Evolutionary conservation across 2,329 filamentous ascomycete genomes (phyloP), one percentile per base, ranked within the genome.

Genomic region (Aspergillus texensis): DNA sequence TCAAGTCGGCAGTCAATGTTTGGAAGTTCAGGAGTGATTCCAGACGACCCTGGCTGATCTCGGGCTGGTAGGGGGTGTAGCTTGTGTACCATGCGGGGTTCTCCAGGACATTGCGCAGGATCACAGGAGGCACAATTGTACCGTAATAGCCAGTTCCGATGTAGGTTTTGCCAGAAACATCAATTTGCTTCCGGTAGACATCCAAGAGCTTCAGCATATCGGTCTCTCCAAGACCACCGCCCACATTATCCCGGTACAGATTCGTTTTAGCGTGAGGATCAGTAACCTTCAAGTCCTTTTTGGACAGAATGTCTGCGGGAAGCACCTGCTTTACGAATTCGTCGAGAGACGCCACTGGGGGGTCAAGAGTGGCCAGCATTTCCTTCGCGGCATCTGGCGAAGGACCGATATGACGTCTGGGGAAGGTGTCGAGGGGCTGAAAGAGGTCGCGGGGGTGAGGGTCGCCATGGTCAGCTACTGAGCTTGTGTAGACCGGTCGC

Each of bases 21-120:
- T 98, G 94, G 82, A 93, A 98, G 83, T 98, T 98, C 67, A 98
- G 83, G 60, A 98, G 83, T 6, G 93, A 96, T 83, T 97, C 93
- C 66, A 98, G 81, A 61, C 94, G 89, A 41, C 94, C 94, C 81
- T 98, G 94, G 77, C 93, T 97, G 82, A 98, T 97, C 81, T 98
- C 94, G 2, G 94, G 91, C 81, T 98, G 94, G 80, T 97, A 98
- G 19, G 94, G 94, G 0, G 94, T 97, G 79, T 98, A 97, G 81
- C 93, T 97, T 46, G 94, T 98, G 78, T 98, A 98, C 94, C 94
- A 98, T 11, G 90, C 93, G 6, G 94, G 94, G 77, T 91, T 94
- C 83, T 98, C 93, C 63, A 98, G 82, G 5, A 98, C 86, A 76
- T 97, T 97, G 70, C 94, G 86, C 83, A 95, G 92, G 77, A 98